Evolutionary conservation across 163 green algal species (phyloP).

Genomic region (Volvox carteri): DNA sequence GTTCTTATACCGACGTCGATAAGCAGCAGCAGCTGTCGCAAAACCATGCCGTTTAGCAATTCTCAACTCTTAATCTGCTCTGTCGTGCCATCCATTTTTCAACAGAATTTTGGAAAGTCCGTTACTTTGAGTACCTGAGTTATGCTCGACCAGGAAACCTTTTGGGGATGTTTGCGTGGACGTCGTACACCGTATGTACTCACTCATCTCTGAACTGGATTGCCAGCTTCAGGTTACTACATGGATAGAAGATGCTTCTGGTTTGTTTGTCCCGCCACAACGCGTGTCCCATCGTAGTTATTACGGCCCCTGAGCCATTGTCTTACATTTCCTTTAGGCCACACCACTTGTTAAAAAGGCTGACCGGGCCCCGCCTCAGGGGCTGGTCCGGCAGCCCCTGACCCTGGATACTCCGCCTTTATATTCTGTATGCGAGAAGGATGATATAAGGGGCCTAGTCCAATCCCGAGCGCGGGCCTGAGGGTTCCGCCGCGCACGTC

Average conservation of each 20-base stretch:
- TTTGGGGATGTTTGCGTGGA: no score
- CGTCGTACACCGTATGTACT: no score
- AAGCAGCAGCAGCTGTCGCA: not conserved
- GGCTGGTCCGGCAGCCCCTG: conserved; percentile 9
- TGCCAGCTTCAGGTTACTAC: no score
- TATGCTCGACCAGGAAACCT: no score
- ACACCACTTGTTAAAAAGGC: not conserved
- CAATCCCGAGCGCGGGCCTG: conserved; percentile 14
- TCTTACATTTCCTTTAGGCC: not conserved
- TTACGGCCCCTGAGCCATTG: not conserved
- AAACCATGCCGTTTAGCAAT: not conserved
- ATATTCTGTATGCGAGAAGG: not conserved
- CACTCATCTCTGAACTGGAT: no score
- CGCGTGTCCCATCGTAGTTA: not conserved
- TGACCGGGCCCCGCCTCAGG: conserved; percentile 10
- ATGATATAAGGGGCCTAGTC: conserved; percentile 11
- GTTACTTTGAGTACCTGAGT: no score
- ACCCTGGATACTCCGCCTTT: not conserved
- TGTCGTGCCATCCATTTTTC: no score
- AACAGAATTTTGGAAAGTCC: no score
- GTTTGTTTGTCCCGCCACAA: no score
- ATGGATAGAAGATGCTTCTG: no score
- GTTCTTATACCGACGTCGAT: not conserved
- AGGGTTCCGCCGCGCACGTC: not conserved
- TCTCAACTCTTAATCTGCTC: not conserved